Conservation (phyloP, 495 filamentous ascomycete genomes). For the Entonaema liquescens region DNA sequence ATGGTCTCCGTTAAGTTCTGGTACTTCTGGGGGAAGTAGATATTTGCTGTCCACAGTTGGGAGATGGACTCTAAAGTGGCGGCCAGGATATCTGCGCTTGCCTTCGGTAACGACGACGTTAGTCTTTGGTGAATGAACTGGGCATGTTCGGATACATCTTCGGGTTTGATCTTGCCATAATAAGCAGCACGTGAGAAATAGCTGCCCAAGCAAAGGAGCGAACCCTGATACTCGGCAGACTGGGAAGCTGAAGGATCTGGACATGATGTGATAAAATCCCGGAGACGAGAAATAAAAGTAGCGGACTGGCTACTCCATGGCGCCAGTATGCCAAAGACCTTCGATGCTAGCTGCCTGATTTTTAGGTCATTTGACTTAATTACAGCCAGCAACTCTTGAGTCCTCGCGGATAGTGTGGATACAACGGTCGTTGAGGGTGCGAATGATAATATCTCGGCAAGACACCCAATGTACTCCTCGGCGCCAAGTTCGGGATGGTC, state of each 20-base stretch:
- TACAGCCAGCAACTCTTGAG: conserved; percentile 61
- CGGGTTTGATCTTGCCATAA: conserved; percentile 25
- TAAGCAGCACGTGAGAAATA: conserved; percentile 41
- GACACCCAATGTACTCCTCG: conserved; percentile 65
- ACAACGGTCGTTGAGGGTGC: conserved; percentile 61
- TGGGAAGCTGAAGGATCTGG: conserved; percentile 37
- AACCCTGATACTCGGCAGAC: conserved; percentile 44
- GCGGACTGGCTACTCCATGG: conserved; percentile 36
- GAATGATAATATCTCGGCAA: conserved; percentile 74
- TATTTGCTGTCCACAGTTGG: conserved; percentile 74
- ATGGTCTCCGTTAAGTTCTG: conserved; percentile 53
- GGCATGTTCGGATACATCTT: conserved; percentile 34
- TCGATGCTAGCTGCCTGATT: conserved; percentile 68
- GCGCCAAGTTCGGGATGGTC: conserved; percentile 39
- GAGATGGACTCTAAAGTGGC: conserved; percentile 70
- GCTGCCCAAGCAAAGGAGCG: conserved; percentile 38
- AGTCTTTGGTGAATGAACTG: conserved; percentile 33
- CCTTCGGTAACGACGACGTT: conserved; percentile 33
- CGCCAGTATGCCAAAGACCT: conserved; percentile 79
- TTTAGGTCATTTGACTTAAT: conserved; percentile 74
- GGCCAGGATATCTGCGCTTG: conserved; percentile 49
- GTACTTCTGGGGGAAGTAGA: conserved; percentile 38
- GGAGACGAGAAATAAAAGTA: conserved; percentile 26
- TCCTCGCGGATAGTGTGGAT: conserved; percentile 56
- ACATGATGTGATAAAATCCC: conserved; percentile 26